Evolutionary conservation across 2,329 filamentous ascomycete species (phyloP).

Genomic region (Scopulariopsis brevicaulis): DNA sequence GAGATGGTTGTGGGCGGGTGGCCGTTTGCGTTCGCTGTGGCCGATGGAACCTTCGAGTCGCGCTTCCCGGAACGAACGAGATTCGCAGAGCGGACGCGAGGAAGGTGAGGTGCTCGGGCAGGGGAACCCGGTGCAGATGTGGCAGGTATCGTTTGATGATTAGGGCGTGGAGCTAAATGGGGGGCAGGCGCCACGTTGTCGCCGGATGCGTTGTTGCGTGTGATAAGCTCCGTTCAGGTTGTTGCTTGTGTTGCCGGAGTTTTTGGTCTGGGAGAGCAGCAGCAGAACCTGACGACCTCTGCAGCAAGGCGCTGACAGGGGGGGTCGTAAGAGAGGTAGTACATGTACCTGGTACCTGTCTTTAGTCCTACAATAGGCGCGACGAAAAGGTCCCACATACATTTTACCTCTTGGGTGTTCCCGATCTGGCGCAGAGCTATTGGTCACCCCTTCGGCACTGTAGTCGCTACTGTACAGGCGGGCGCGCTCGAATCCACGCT

Average conservation of each 20-base stretch:
- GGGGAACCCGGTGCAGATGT: background rate
- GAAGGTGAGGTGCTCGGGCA: background rate
- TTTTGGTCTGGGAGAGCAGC: background rate
- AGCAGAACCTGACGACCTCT: slow-evolving; percentile 5
- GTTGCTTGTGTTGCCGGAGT: slow-evolving; percentile 1
- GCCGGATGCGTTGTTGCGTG: slow-evolving; percentile 2
- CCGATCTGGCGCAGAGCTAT: background rate
- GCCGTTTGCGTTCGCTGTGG: background rate
- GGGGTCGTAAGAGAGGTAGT: background rate
- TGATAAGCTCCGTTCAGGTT: slow-evolving; percentile 1
- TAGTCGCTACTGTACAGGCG: background rate
- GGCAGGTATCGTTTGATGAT: background rate
- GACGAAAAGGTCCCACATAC: background rate
- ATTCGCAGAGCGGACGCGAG: background rate
- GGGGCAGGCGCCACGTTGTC: background rate
- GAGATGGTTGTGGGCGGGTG: background rate
- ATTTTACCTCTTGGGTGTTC: background rate
- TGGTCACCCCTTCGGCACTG: background rate
- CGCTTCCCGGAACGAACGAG: background rate
- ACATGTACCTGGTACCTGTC: background rate
- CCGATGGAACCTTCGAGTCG: background rate
- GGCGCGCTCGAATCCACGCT: background rate
- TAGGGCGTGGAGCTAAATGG: background rate
- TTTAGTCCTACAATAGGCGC: no score
- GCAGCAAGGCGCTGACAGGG: background rate